Evolutionary conservation across 78 protist genomes (phyloP), one percentile per base, ranked within the genome.

Genomic region (Protostelium mycophagum): DNA sequence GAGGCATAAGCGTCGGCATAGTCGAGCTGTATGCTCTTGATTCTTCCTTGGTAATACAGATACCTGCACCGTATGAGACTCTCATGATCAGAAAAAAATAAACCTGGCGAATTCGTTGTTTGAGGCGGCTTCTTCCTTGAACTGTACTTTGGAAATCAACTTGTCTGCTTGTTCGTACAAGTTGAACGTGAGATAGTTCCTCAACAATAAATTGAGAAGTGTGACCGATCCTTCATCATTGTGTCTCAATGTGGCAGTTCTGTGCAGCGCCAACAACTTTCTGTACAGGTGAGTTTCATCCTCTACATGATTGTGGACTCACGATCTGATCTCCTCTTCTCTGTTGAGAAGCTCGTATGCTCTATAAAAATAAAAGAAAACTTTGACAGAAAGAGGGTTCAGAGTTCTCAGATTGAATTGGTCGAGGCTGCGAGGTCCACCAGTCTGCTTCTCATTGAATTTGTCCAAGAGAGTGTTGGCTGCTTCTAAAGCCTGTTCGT

Each of bases 131-230:
- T 38, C 38, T 37, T 98, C 98, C 36, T 97, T 96, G 93, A 97
- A 94, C 28, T 36, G 63, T 0, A 97, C 83, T 83, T 96, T 96
- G 28, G 93, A 1, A 9, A 98, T 87, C 28, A 98, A 91, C 83
- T 96, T 92, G 90, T 92, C 96, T 1, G 98, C 99, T 83, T 96
- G 98, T 34, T 97, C 99, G 91, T 86, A 88, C 38, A 96, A 92
- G 84, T 91, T 93, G 92, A 85, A 84, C 35, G 88, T 86, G 35
- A 95, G 87, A 91, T 96, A 96, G 89, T 94, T 93, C 87, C 98
- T 94, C 38, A 98, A 93, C 34, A 98, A 87, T 28, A 94, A 88
- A 91, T 97, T 98, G 37, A 97, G 91, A 1, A 97, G 85, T 1
- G 96, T 92, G 38, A 97, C 96, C 88, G 95, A 96, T 10, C 96